A percentile compares a stretch with the other conserved stretches of the same genome.
Conservation (phyloP, 2,329 filamentous ascomycete genomes). For the Claviceps citrina region DNA sequence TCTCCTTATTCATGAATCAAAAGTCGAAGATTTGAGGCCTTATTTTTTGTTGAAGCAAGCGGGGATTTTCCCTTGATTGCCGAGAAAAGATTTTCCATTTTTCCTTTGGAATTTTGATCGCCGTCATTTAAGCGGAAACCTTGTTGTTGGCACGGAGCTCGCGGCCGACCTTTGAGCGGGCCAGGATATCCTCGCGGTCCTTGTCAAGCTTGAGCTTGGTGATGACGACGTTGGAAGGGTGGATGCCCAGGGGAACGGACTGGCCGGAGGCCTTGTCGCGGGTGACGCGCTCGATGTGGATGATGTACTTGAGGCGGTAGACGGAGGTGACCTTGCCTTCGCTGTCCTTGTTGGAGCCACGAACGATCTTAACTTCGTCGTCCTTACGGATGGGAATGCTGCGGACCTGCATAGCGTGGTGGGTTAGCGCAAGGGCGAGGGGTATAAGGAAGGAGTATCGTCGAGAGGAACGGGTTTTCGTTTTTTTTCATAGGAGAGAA, state of each 20-base stretch:
- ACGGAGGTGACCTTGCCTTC: slow-evolving; percentile 97
- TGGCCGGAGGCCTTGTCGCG: slow-evolving; percentile 97
- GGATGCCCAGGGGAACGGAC: slow-evolving; percentile 84
- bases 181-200: slow-evolving; percentile 78
- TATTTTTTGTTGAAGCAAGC: too few species aligned
- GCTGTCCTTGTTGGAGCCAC: slow-evolving; percentile 89
- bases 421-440: too few species aligned
- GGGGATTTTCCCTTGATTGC: too few species aligned
- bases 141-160: slow-evolving; percentile 62
- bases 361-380: slow-evolving; percentile 84
- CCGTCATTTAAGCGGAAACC: slow-evolving; percentile 36
- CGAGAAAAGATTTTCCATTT: too few species aligned
- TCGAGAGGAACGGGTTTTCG: not conserved
- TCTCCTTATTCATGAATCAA: too few species aligned
- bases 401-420: slow-evolving; percentile 50
- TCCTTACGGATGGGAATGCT: slow-evolving; percentile 96
- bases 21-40: too few species aligned
- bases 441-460: too few species aligned
- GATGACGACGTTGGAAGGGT: slow-evolving; percentile 94
- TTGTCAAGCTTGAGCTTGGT: slow-evolving; percentile 98
- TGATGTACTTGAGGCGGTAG: slow-evolving; percentile 95
- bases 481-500: not conserved
- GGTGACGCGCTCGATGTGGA: slow-evolving; percentile 92
- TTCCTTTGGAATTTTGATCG: not conserved
- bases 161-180: slow-evolving; percentile 67